phyloP scores from a whole-genome alignment of 2,329 filamentous ascomycete species.

The Pseudocercospora ulei region DNA sequence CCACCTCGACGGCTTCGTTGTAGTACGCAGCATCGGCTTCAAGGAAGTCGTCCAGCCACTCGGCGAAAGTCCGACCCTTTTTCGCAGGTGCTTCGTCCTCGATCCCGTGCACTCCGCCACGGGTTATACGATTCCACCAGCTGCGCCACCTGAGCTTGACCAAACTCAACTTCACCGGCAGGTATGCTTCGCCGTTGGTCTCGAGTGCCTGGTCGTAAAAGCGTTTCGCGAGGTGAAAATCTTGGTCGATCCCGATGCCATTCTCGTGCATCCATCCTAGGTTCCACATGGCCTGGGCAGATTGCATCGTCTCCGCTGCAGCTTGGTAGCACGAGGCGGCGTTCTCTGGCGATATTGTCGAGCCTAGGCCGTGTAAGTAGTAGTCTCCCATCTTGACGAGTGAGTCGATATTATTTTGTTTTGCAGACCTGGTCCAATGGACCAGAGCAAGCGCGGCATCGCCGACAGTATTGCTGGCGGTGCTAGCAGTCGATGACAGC shows the following conservation, averaged over 20 bases:
- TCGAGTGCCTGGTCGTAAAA: slow-evolving; percentile 90
- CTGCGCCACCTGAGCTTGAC: slow-evolving; percentile 75
- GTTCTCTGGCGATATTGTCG: slow-evolving; percentile 58
- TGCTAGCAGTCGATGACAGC: slow-evolving; percentile 16
- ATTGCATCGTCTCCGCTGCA: slow-evolving; percentile 81
- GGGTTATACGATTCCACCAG: slow-evolving; percentile 87
- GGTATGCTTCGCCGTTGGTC: slow-evolving; percentile 82
- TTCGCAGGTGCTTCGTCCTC: slow-evolving; percentile 54
- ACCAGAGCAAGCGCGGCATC: slow-evolving; percentile 65
- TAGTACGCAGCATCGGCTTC: slow-evolving; percentile 44
- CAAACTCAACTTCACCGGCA: slow-evolving; percentile 81
- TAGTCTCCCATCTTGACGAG: slow-evolving; percentile 98
- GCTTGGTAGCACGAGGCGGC: slow-evolving; percentile 87
- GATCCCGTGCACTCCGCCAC: slow-evolving; percentile 86
- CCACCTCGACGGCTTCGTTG: slow-evolving; percentile 44
- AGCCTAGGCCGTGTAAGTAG: slow-evolving; percentile 72
- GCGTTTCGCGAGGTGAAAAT: slow-evolving; percentile 92
- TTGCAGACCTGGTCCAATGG: slow-evolving; percentile 90
- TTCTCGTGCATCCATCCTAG: slow-evolving; percentile 99
- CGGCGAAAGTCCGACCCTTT: slow-evolving; percentile 47
- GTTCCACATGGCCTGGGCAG: slow-evolving; percentile 92
- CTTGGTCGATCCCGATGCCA: slow-evolving; percentile 80
- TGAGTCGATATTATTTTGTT: slow-evolving; percentile 85
- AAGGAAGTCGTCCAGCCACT: slow-evolving; percentile 82
- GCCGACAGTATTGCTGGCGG: slow-evolving; percentile 40